Conservation (phyloP, 192 early-diverging fungal species). For the Chytriomyces sp. region DNA sequence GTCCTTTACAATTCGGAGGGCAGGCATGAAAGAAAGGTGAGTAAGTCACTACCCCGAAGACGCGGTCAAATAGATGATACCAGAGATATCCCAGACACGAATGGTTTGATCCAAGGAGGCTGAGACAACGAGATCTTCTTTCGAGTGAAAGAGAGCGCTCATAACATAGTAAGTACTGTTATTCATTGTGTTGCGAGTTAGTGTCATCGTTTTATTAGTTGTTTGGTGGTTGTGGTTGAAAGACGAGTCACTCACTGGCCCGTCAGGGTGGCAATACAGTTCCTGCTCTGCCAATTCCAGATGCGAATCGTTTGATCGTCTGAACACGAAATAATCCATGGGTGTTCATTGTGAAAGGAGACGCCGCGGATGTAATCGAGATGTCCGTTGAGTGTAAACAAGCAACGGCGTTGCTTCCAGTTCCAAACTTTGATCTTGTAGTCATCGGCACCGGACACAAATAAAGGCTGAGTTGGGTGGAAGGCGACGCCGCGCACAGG, state of each 20-base stretch:
- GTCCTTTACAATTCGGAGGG: too few species aligned
- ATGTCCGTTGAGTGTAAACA: conserved; percentile 97
- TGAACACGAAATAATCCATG: conserved; percentile 95
- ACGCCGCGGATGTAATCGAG: conserved; percentile 97
- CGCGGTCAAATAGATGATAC: too few species aligned
- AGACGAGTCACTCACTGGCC: too few species aligned
- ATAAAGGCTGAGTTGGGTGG: conserved; percentile 93
- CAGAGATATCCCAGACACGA: conserved; percentile 99
- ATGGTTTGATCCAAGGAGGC: conserved; percentile 96
- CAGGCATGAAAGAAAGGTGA: too few species aligned
- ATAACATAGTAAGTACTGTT: conserved; percentile 99
- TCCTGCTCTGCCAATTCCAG: conserved; percentile 99
- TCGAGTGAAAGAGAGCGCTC: conserved; percentile 98
- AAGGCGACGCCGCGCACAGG: conserved; percentile 97
- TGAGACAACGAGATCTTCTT: conserved; percentile 94
- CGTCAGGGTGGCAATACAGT: conserved; percentile 94
- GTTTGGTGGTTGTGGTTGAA: too few species aligned
- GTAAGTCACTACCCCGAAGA: background rate
- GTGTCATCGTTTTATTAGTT: too few species aligned
- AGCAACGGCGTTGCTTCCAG: conserved; percentile 93
- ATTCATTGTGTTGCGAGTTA: too few species aligned
- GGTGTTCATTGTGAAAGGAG: conserved; percentile 95
- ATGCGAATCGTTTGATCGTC: conserved; percentile 99
- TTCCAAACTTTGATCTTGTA: conserved; percentile 99
- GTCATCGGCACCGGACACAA: conserved; percentile 98